Conservation (phyloP, 1,284 basidiomycete species). For the Sanghuangporus baumii region DNA sequence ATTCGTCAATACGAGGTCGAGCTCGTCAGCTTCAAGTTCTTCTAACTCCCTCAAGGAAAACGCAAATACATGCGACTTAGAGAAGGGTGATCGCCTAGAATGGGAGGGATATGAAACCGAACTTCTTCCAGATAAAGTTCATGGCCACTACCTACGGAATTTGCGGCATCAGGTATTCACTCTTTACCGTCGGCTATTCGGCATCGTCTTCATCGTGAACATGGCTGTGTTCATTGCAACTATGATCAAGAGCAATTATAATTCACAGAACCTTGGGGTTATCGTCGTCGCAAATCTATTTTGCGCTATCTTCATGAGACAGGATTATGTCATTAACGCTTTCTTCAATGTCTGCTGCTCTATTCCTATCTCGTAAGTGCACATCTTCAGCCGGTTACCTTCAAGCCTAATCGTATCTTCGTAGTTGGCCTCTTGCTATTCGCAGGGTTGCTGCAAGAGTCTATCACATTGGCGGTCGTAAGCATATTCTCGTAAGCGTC, state of each 20-base stretch:
- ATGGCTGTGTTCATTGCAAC: slow-evolving; percentile 45
- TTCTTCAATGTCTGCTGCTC: slow-evolving; percentile 49
- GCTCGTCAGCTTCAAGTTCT: neutral
- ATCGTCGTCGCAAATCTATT: slow-evolving; percentile 50
- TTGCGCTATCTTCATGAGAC: slow-evolving; percentile 53
- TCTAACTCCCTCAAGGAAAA: slow-evolving; percentile 18
- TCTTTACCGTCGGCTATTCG: slow-evolving; percentile 53
- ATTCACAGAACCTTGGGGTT: slow-evolving; percentile 41
- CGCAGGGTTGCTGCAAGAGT: slow-evolving; percentile 48
- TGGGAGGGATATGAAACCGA: slow-evolving; percentile 53
- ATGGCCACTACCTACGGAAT: slow-evolving; percentile 43
- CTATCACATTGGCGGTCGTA: slow-evolving; percentile 50
- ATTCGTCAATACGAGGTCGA: neutral
- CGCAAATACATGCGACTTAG: slow-evolving; percentile 21
- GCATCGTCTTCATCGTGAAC: slow-evolving; percentile 50
- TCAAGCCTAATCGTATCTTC: slow-evolving; percentile 9
- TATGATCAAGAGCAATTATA: slow-evolving; percentile 33
- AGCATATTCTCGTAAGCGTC: slow-evolving; percentile 15
- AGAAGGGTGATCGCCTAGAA: slow-evolving; percentile 24
- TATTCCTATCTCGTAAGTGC: slow-evolving; percentile 40
- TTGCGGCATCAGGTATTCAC: slow-evolving; percentile 49
- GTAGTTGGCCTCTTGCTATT: slow-evolving; percentile 49
- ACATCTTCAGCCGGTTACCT: neutral
- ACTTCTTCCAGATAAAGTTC: slow-evolving; percentile 42
- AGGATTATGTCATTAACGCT: slow-evolving; percentile 54